These are phyloP conservation scores for Arthrobotrys sinensis DNA, from an alignment of 2,329 filamentous ascomycete genomes.

Conservation along the genomic window DNA sequence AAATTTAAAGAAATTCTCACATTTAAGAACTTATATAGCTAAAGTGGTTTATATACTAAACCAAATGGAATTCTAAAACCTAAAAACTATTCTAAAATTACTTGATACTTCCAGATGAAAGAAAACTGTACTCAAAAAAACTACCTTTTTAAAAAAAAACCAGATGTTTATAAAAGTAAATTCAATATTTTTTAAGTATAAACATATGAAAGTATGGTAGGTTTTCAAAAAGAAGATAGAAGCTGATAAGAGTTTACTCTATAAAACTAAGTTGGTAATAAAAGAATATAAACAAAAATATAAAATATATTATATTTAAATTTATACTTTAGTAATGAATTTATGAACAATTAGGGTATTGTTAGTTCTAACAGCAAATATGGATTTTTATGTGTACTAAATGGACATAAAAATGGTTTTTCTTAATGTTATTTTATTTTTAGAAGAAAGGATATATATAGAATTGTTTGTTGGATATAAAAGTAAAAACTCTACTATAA, in stretches of 20 bases:
- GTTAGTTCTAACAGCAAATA: background rate
- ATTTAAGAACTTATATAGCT: background rate
- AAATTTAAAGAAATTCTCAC: no score
- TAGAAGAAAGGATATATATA: no score
- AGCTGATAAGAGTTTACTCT: background rate
- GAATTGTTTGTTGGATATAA: background rate
- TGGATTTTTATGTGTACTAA: background rate
- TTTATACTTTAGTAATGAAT: background rate
- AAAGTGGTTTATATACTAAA: no score
- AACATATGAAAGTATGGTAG: background rate
- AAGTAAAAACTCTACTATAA: background rate
- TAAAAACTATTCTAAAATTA: background rate
- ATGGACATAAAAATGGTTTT: background rate
- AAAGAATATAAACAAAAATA: no score
- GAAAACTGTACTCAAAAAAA: background rate
- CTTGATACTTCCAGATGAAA: background rate
- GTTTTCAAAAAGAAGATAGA: background rate
- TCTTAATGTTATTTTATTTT: no score
- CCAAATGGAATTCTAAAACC: background rate
- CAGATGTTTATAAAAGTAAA: background rate
- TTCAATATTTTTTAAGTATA: background rate
- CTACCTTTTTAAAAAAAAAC: background rate
- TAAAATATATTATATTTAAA: no score
- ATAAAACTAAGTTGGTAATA: background rate
- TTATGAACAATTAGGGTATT: background rate